A percentile compares a stretch with the other conserved stretches of the same genome.
These are phyloP conservation scores for Hypoxylon sp. DNA, from an alignment of 2,329 filamentous ascomycete genomes.

Conservation along the genomic window DNA sequence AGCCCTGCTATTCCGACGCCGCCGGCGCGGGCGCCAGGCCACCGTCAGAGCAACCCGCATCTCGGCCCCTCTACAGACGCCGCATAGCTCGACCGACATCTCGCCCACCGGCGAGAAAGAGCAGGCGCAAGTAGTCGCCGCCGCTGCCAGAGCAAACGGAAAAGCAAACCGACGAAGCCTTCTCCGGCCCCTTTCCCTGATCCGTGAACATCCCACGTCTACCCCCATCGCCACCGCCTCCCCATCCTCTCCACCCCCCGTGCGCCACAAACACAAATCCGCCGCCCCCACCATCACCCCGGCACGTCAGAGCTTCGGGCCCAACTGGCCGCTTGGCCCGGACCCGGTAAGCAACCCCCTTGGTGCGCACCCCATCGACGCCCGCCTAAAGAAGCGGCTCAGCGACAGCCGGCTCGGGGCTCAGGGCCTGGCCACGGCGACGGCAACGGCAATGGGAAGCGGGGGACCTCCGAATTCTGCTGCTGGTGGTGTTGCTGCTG, in stretches of 20 bases:
- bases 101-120: constrained; percentile 25
- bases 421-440: neutral
- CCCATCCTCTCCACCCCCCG: constrained; percentile 1
- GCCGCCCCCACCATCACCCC: constrained; percentile 31
- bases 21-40: constrained; percentile 20
- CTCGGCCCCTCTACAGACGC: constrained; percentile 14
- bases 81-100: constrained; percentile 13
- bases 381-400: constrained; percentile 44
- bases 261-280: constrained; percentile 36
- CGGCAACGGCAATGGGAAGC: neutral
- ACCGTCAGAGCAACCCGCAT: neutral
- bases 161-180: constrained; percentile 17
- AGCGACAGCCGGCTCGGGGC: constrained; percentile 23
- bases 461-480: neutral
- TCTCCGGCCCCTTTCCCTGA: constrained; percentile 45
- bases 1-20: constrained; percentile 35
- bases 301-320: constrained; percentile 42
- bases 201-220: constrained; percentile 43
- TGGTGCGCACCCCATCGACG: constrained; percentile 47
- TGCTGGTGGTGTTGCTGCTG: neutral
- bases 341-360: constrained; percentile 44
- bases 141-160: neutral
- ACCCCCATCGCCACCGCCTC: neutral
- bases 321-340: constrained; percentile 50
- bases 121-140: constrained; percentile 5